Base-by-base conservation (phyloP, 2,329 filamentous ascomycete species). In the Thelonectria discophora region DNA sequence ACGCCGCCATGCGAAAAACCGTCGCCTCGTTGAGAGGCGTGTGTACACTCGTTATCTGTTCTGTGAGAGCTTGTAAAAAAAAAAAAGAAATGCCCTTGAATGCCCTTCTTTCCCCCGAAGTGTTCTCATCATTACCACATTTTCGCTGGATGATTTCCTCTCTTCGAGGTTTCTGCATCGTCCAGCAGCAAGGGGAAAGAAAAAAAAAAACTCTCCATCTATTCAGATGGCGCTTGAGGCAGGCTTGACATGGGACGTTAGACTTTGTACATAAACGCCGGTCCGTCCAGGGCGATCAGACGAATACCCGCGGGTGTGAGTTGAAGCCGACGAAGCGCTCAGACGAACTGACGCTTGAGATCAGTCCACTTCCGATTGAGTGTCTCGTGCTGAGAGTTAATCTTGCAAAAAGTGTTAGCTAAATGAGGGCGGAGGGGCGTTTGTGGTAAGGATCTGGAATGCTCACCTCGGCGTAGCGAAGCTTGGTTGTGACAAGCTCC, bases 391-490 rank as follows among this genome's bases (percentile, higher is more conserved):
- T 85, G 80, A 27, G 86, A 80, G 71, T 90, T 91, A 67, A 92
- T 86, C 90, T 93, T 71, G n/a, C 21, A 18, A 12, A 3, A 5
- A 1, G 11, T 50, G 59, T 73, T 51, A 74, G 69, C 32, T 34
- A 9, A 3, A 34, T 46, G 43, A 21, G n/a, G n/a, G n/a, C n/a
- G n/a, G n/a, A n/a, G 40, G 54, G 27, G 39, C 7, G 5, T 21
- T 32, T 10, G 39, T 27, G 18, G 13, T 18, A 13, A 10, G 3
- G 8, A 20, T 46, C 17, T 3, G 10, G 5, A 27, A 27, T 24
- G 82, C 89, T 82, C 84, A 97, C 94, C 89, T 97, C 93, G 56
- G 95, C 95, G 81, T 94, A 93, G 73, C 88, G 87, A 91, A 99
- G 91, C 85, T 99, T 99, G 1, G 93, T 95, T 74, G 90, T 88